Conservation (phyloP, 495 filamentous ascomycete genomes). For the Hypomontagnella submonticulosa region DNA sequence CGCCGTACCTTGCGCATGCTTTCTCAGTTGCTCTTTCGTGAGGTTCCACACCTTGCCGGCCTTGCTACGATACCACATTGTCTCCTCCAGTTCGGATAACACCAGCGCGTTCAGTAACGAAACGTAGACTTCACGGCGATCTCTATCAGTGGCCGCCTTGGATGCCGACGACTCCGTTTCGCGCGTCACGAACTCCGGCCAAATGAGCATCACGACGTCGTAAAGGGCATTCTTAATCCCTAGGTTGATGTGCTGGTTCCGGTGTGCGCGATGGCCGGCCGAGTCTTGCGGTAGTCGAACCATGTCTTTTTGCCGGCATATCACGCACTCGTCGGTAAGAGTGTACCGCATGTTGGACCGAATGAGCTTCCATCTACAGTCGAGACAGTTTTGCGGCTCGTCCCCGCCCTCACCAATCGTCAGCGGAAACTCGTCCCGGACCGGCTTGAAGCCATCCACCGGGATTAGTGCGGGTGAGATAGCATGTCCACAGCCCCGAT, state of each 20-base stretch:
- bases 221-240: conserved; percentile 23
- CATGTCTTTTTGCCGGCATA: conserved; percentile 29
- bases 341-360: conserved; percentile 34
- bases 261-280: conserved; percentile 33
- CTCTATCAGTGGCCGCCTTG: conserved; percentile 30
- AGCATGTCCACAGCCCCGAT: conserved; percentile 35
- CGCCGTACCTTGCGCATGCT: conserved; percentile 27
- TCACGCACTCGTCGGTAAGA: conserved; percentile 37
- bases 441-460: conserved; percentile 19
- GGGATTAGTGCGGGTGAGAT: conserved; percentile 40
- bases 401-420: conserved; percentile 41
- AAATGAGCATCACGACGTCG: conserved; percentile 34
- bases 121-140: conserved; percentile 33
- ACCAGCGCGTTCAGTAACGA: conserved; percentile 44
- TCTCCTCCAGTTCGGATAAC: conserved; percentile 41
- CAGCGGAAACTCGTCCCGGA: conserved; percentile 43
- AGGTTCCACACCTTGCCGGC: conserved; percentile 24
- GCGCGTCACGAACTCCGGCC: conserved; percentile 45
- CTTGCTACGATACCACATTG: conserved; percentile 41
- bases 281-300: conserved; percentile 20
- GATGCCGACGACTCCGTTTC: conserved; percentile 29
- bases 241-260: conserved; percentile 27
- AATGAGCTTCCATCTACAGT: conserved; percentile 41
- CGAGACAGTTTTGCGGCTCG: conserved; percentile 36
- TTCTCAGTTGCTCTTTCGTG: conserved; percentile 30